A percentile compares a stretch with the other conserved stretches of the same genome.
Evolutionary conservation across 1,139 yeast genomes (phyloP).

Genomic region (Debaryomyces udenii): DNA sequence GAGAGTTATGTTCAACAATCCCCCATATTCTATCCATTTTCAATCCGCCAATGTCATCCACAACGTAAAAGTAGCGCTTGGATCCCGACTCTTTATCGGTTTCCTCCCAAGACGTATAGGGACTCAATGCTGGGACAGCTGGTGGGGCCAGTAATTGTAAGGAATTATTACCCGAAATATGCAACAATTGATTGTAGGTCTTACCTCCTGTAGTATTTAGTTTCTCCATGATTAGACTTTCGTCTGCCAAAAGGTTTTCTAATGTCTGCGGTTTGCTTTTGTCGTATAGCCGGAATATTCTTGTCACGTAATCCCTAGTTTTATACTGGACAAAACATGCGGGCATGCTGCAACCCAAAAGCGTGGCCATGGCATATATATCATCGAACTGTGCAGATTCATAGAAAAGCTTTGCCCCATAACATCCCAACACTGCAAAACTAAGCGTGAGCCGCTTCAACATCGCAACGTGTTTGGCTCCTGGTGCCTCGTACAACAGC

Average conservation of each 20-base stretch:
- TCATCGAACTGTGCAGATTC: conserved; percentile 62
- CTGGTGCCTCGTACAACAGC: conserved; percentile 60
- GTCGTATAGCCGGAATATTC: conserved; percentile 72
- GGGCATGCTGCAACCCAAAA: conserved; percentile 47
- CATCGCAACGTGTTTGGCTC: conserved; percentile 56
- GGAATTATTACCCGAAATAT: conserved; percentile 44
- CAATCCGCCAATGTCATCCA: conserved; percentile 77
- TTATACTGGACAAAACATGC: conserved; percentile 55
- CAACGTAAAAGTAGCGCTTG: conserved; percentile 54
- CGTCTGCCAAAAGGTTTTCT: conserved; percentile 62
- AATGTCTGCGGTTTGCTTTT: conserved; percentile 65
- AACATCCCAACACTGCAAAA: conserved; percentile 56
- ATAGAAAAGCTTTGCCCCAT: conserved; percentile 56
- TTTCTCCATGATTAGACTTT: conserved; percentile 69
- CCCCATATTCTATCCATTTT: conserved; percentile 88
- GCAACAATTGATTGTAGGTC: conserved; percentile 62
- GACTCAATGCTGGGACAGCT: conserved; percentile 37
- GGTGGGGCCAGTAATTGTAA: conserved; percentile 41
- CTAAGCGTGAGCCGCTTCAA: conserved; percentile 57
- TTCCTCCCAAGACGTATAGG: conserved; percentile 66
- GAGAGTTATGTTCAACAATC: conserved; percentile 66
- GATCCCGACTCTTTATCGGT: conserved; percentile 37
- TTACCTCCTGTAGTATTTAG: conserved; percentile 67
- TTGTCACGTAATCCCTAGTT: conserved; percentile 68
- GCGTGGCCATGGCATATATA: conserved; percentile 49